Evolutionary conservation across 495 filamentous ascomycete genomes (phyloP).

Genomic region (Parachaetomium inaequale): DNA sequence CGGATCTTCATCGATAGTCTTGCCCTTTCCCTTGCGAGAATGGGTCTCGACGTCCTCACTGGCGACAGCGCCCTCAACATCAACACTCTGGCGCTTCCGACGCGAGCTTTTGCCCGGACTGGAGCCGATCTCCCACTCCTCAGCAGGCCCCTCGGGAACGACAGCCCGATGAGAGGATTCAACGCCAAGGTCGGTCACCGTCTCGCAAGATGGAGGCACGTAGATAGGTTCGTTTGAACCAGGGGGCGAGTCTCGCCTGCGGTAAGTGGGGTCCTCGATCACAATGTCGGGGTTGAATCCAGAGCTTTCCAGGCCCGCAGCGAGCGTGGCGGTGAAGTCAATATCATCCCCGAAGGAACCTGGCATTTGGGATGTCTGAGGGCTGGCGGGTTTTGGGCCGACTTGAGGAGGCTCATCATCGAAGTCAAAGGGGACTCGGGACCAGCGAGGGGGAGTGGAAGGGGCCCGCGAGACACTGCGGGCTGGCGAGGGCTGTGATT

Average conservation of each 20-base stretch:
- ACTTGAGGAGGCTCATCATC: conserved; percentile 27
- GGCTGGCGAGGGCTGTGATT: not conserved
- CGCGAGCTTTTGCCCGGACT: too few relatives aligned
- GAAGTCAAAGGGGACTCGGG: conserved; percentile 13
- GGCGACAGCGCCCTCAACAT: not conserved
- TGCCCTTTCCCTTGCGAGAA: not conserved
- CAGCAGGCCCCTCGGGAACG: conserved; percentile 14
- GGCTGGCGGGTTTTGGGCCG: conserved; percentile 37
- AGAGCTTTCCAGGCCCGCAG: conserved; percentile 61
- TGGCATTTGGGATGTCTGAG: conserved; percentile 39
- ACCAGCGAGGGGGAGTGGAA: conserved; percentile 7
- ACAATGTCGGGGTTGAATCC: conserved; percentile 72
- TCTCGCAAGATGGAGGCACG: conserved; percentile 45
- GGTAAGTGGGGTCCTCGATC: conserved; percentile 60
- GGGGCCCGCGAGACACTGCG: conserved; percentile 4
- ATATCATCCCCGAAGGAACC: conserved; percentile 57
- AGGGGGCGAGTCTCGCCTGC: conserved; percentile 61
- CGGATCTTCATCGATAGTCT: not conserved
- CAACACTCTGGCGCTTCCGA: too few relatives aligned
- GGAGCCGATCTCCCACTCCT: too few relatives aligned
- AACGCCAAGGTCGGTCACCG: conserved; percentile 33
- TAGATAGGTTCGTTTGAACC: conserved; percentile 52
- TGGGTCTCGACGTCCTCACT: not conserved
- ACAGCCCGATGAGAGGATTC: conserved; percentile 8
- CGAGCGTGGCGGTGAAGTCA: conserved; percentile 66